Base-by-base conservation (phyloP, 2,329 filamentous ascomycete species). In the Fusarium tuaranense region DNA sequence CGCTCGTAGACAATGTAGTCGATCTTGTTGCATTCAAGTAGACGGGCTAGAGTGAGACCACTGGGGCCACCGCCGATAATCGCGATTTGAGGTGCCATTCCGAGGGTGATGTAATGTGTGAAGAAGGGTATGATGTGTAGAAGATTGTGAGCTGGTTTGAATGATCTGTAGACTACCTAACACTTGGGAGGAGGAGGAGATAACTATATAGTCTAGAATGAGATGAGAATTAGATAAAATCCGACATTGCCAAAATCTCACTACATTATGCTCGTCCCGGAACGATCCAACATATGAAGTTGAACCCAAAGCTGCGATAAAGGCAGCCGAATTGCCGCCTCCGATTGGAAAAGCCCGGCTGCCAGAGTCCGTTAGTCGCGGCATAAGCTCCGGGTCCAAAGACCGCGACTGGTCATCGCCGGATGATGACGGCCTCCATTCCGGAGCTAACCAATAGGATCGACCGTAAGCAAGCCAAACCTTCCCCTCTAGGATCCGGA, bases 1-100 rank as follows among this genome's bases (percentile, higher is more conserved):
- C 55, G 55, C n/a, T 58, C 55, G 55, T 58, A 39, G 20, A 39
- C 55, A 38, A 58, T 20, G 55, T 58, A 58, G 20, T 58, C 55
- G 9, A 58, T 39, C 9, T 58, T 25, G 20, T 58, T 58, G 34
- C 34, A 58, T 38, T 58, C 55, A 8, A 58, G 55, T 13, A 58
- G 55, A 9, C 55, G 55, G 20, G 55, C 55, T 1, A 58, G 55
- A 4, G 55, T 38, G 14, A 58, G 34, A 1, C 55, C 55, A 3
- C 55, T 39, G 5, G 34, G 55, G 14, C 55, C 32, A 38, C 55
- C 55, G 2, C 34, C 55, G 20, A 58, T 58, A 25, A 58, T 58
- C 12, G 34, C 55, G 7, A 58, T 58, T 2, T 10, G 20, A 25
- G 55, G 20, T 12, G 55, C 12, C 55, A 58, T 58, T 3, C 0